Base-by-base conservation (phyloP, 306 rosid species). In the Quillaja saponaria region DNA sequence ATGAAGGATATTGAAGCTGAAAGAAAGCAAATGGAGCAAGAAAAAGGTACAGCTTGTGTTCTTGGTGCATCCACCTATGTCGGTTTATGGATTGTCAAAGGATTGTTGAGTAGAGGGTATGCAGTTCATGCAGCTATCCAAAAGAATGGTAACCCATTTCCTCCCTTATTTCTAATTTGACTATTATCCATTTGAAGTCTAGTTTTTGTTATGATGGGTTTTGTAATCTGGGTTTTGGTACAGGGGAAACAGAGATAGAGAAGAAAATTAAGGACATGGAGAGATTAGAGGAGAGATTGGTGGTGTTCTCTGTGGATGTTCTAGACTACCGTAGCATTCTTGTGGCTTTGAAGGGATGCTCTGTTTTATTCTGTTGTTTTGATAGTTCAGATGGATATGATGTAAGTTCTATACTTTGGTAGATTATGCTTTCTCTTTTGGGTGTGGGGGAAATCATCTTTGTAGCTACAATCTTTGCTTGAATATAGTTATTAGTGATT, bases 21-120 rank as follows among this genome's bases (percentile, higher is more conserved):
- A 41, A 46, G 8, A 38, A 41, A 41, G 1, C 39, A 11, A 75
- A 80, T 80, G 81, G 75, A 67, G 7, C 53, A 0, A 17, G 34
- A 13, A 35, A 75, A 52, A 48, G 73, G 71, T 8, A 15, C 16
- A 15, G 69, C 71, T 39, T 80, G 84, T 37, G 84, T 80, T 66
- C 75, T 80, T 38, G 84, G 75, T 51, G 81, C 84, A 13, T 80
- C 84, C 34, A 62, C 66, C 52, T 80, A 75, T 18, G 81, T 80
- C 18, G 84, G 84, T n/a, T 80, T 80, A 17, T 75, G 84, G 84
- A 65, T 80, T 34, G 66, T 76, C 44, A 75, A 75, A 38, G 81
- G 66, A 60, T 67, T 75, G 48, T 34, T 80, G 25, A 59, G 63
- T 19, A 58, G 41, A 71, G 84, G 84, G n/a, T 80, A 71, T 61